These are phyloP conservation scores for Suillus brevipes DNA, from an alignment of 768 basidiomycete genomes.

Conservation along the genomic window DNA sequence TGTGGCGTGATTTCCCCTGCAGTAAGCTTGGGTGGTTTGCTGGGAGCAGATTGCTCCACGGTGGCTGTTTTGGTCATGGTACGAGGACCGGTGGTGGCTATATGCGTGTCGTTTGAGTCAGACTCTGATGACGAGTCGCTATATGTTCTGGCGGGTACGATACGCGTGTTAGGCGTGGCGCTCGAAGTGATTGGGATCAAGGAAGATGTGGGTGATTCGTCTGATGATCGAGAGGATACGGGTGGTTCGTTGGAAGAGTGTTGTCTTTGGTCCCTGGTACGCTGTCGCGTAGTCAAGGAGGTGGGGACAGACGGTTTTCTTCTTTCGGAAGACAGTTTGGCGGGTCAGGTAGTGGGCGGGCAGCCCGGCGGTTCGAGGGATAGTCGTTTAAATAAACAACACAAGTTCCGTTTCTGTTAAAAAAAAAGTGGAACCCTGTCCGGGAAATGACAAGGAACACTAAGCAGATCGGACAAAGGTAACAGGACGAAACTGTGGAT, in stretches of 20 bases:
- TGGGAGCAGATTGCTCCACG: no score
- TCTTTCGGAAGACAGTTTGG: not conserved
- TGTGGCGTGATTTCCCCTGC: no score
- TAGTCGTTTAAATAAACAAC: not conserved
- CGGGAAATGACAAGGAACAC: not conserved
- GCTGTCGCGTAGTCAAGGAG: not conserved
- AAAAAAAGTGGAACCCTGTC: not conserved
- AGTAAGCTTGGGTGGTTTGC: no score
- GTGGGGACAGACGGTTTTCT: rapidly evolving
- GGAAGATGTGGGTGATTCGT: no score
- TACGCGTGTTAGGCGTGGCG: no score
- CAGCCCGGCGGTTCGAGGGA: not conserved
- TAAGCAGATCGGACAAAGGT: not conserved
- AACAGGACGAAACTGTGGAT: not conserved
- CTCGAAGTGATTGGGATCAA: no score
- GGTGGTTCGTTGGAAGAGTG: rapidly evolving
- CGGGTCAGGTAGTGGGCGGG: not conserved
- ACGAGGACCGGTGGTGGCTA: no score
- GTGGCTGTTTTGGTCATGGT: not conserved
- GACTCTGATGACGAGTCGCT: no score
- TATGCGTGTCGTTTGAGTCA: no score
- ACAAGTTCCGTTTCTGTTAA: not conserved
- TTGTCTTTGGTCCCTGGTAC: not conserved
- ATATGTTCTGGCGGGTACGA: no score
- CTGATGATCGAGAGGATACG: no score